Conservation (phyloP, 495 filamentous ascomycete genomes). For the Sordaria brevicollis region DNA sequence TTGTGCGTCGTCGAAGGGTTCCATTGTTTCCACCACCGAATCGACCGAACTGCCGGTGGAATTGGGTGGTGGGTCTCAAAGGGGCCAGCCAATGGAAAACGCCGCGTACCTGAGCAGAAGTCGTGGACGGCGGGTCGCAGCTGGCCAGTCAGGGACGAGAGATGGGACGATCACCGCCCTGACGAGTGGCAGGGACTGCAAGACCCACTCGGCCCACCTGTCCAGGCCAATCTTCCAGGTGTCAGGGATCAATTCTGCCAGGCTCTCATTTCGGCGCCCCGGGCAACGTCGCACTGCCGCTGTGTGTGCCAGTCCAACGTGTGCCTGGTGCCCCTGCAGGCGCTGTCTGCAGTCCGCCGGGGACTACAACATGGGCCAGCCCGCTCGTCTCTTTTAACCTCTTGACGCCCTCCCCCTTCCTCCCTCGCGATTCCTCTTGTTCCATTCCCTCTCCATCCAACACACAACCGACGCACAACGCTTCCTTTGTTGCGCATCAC, state of each 20-base stretch:
- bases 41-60: neutral
- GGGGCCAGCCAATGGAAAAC: conserved; percentile 11
- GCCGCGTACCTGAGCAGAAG: conserved; percentile 15
- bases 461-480: conserved; percentile 10
- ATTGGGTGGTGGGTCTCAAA: neutral
- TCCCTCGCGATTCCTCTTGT: neutral
- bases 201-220: neutral
- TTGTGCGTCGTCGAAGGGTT: neutral
- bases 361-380: neutral
- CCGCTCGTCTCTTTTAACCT: neutral
- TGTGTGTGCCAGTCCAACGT: neutral
- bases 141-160: conserved; percentile 7
- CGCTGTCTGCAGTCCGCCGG: neutral
- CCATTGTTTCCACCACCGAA: neutral
- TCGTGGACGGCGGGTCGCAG: conserved; percentile 7
- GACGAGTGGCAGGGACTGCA: conserved; percentile 3
- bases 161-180: conserved; percentile 8
- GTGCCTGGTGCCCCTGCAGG: neutral
- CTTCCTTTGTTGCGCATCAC: conserved; percentile 13
- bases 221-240: neutral
- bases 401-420: conserved; percentile 9
- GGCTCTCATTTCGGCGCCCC: conserved; percentile 15
- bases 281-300: neutral
- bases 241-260: neutral
- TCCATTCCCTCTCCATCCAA: conserved; percentile 1